phyloP scores from a whole-genome alignment of 768 basidiomycete species.

The Lentinus tigrinus region DNA sequence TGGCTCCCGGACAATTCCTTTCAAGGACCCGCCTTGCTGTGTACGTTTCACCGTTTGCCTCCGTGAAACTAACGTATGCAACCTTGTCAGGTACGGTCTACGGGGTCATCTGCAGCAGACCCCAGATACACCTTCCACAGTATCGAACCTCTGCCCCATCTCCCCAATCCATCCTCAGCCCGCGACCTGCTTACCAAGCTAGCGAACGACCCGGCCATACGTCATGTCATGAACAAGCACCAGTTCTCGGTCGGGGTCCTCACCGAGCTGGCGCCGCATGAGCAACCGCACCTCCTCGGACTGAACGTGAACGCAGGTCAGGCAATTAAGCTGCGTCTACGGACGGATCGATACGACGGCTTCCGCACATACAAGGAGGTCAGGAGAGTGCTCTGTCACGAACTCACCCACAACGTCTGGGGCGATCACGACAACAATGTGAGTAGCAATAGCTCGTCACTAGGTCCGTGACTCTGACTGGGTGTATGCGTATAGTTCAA shows the following conservation, averaged over 20 bases:
- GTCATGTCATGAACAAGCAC: slow-evolving; percentile 69
- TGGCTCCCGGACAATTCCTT: no score
- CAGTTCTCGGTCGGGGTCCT: slow-evolving; percentile 65
- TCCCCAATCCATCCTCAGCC: slow-evolving; percentile 63
- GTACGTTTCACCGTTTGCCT: no score
- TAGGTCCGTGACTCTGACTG: neutral
- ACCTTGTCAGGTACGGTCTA: slow-evolving; percentile 51
- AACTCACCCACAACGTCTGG: slow-evolving; percentile 75
- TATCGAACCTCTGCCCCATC: slow-evolving; percentile 57
- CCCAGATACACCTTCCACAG: slow-evolving; percentile 62
- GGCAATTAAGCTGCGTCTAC: slow-evolving; percentile 63
- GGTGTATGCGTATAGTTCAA: slow-evolving; percentile 55
- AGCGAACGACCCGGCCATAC: slow-evolving; percentile 69
- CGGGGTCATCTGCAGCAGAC: slow-evolving; percentile 39
- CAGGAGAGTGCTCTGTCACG: slow-evolving; percentile 72
- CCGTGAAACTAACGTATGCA: neutral
- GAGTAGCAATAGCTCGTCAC: slow-evolving; percentile 24
- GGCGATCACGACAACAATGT: slow-evolving; percentile 73
- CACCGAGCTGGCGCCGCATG: slow-evolving; percentile 79
- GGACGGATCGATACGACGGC: slow-evolving; percentile 72
- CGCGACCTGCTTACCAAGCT: slow-evolving; percentile 53
- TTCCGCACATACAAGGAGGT: slow-evolving; percentile 66
- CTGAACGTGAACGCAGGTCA: slow-evolving; percentile 64
- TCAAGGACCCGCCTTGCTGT: no score
- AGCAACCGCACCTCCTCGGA: slow-evolving; percentile 66